A percentile compares a stretch with the other conserved stretches of the same genome.
These are phyloP conservation scores for Parafenestella ontariensis DNA, from an alignment of 2,329 filamentous ascomycete genomes.

Conservation along the genomic window DNA sequence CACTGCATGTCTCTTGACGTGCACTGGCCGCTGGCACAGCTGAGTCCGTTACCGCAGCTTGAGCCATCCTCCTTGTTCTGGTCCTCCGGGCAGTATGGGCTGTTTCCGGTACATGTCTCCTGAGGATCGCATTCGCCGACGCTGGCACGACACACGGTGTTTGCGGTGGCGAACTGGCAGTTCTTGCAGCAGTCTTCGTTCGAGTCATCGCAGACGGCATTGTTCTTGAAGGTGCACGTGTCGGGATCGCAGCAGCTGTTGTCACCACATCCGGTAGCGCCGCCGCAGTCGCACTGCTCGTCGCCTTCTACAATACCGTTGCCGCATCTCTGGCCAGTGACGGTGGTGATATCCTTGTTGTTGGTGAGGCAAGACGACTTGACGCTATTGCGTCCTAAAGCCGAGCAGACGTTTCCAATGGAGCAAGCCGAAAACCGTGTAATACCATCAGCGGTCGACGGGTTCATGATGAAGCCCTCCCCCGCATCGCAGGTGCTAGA, in stretches of 20 bases:
- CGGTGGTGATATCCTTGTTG: conserved; percentile 82
- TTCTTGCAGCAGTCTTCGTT: conserved; percentile 84
- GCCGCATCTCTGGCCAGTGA: conserved; percentile 85
- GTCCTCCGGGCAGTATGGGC: conserved; percentile 77
- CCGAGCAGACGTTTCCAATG: conserved; percentile 92
- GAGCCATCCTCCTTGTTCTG: conserved; percentile 72
- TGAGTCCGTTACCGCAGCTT: conserved; percentile 73
- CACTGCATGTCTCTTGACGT: conserved; percentile 92
- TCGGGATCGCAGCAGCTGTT: conserved; percentile 84
- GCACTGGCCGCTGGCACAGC: conserved; percentile 92
- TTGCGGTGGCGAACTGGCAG: conserved; percentile 72
- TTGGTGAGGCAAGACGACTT: conserved; percentile 79
- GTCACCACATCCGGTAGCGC: conserved; percentile 70
- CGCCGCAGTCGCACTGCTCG: conserved; percentile 96
- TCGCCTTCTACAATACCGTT: conserved; percentile 96
- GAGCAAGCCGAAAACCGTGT: conserved; percentile 85
- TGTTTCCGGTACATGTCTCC: conserved; percentile 79
- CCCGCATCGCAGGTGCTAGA: conserved; percentile 73
- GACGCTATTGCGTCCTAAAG: conserved; percentile 77
- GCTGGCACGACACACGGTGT: conserved; percentile 79
- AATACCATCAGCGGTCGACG: conserved; percentile 77
- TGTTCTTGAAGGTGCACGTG: conserved; percentile 83
- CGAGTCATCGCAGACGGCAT: conserved; percentile 80
- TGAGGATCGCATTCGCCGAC: conserved; percentile 84
- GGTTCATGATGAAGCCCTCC: conserved; percentile 94